Evolutionary conservation across 768 basidiomycete genomes (phyloP), one percentile per base, ranked within the genome.

Genomic region (Infundibulicybe gibba): DNA sequence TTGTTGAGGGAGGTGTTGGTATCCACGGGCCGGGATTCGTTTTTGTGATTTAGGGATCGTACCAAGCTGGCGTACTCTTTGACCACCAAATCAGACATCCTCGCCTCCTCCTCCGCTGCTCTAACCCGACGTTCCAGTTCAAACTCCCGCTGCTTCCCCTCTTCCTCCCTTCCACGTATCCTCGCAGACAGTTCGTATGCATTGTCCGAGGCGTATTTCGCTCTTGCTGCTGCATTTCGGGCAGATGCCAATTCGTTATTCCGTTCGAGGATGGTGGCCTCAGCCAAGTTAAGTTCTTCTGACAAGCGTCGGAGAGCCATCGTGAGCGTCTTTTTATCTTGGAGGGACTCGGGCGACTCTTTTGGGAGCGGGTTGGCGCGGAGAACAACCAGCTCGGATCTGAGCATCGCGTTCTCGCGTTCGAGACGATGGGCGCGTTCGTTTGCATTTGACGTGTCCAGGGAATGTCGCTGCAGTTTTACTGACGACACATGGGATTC

Each of bases 1-100:
- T 43, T 8, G 21, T 8, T 20, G 38, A 25, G 16, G 45, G 9
- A 34, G 21, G 19, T 46, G 46, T 14, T 49, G 19, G 47, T 51
- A 44, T 45, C 38, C 40, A 48, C 38, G 40, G 48, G 53, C 48
- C 73, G 69, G 14, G 72, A 71, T 55, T 88, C 83, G 25, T 3
- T 25, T 8, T 25, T 3, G 25, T 25, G 25, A 8, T 25, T 25
- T 45, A 90, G 68, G 1, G 64, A 71, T 15, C 87, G 72, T 11
- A 90, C 89, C 12, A 91, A 74, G 48, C 79, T 80, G 0, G 89
- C 89, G 44, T 91, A 91, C 53, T 90, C 85, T 43, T 74, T 69
- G 13, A 90, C 75, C 4, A 80, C 83, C 25, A 75, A 58, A 47
- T 90, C 87, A 34, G 74, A 72, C 74, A 87, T 77, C 53, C 70